These are phyloP conservation scores for Wallacemonas sp. DNA, from an alignment of 208 protist species.

Conservation along the genomic window DNA sequence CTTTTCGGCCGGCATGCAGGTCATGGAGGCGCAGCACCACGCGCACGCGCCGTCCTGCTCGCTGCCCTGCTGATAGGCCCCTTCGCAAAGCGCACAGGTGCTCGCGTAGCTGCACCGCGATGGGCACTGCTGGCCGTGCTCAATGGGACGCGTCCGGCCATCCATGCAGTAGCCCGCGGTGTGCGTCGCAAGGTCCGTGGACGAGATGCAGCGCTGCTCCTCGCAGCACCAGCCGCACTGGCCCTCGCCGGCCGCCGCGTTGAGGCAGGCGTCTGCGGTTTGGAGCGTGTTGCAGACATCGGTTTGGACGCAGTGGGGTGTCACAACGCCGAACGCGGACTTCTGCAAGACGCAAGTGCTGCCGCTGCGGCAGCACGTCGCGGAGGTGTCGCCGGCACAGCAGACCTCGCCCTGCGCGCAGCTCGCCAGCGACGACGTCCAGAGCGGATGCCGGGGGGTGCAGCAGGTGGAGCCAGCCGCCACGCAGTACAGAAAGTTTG, in stretches of 20 bases:
- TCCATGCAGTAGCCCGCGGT: background rate
- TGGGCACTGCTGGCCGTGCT: slow-evolving; percentile 22
- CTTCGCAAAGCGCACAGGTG: slow-evolving; percentile 42
- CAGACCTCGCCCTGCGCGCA: slow-evolving; percentile 42
- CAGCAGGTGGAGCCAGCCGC: slow-evolving; percentile 49
- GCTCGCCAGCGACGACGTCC: slow-evolving; percentile 12
- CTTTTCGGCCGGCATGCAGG: slow-evolving; percentile 32
- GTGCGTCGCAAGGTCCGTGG: background rate
- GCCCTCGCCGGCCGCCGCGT: background rate
- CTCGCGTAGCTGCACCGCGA: slow-evolving; percentile 45
- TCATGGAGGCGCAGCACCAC: slow-evolving; percentile 56
- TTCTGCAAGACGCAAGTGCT: slow-evolving; percentile 21
- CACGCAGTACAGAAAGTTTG: slow-evolving; percentile 33
- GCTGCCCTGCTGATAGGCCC: background rate
- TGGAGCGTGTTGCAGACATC: slow-evolving; percentile 29
- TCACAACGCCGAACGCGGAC: background rate
- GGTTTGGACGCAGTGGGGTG: slow-evolving; percentile 6
- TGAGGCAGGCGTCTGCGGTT: slow-evolving; percentile 36
- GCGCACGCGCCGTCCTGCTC: slow-evolving; percentile 23
- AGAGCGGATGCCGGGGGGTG: slow-evolving; percentile 7
- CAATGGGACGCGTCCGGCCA: background rate
- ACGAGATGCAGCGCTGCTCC: slow-evolving; percentile 41
- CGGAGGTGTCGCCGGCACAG: slow-evolving; percentile 31
- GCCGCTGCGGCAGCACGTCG: slow-evolving; percentile 34
- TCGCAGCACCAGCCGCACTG: slow-evolving; percentile 55